phyloP scores from a whole-genome alignment of 192 early-diverging fungal species.

The Dissophora globulifera region DNA sequence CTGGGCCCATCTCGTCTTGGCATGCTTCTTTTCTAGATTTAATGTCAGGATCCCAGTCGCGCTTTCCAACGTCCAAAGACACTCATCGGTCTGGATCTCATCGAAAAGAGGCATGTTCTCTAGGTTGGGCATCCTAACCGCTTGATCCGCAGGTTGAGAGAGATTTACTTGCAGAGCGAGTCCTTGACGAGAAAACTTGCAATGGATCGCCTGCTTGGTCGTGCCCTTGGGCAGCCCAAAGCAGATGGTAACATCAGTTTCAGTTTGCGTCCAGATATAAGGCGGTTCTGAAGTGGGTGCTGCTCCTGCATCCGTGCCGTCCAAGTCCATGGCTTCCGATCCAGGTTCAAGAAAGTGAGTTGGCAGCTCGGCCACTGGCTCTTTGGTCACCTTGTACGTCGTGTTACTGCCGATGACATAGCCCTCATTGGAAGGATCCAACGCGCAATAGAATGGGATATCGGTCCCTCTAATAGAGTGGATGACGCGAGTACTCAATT shows the following conservation, averaged over 20 bases:
- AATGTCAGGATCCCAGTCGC: constrained; percentile 67
- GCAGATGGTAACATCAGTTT: constrained; percentile 71
- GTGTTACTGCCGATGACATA: constrained; percentile 60
- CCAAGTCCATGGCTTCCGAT: constrained; percentile 21
- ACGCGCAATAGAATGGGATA: constrained; percentile 63
- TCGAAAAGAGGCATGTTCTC: constrained; percentile 53
- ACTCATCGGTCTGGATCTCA: constrained; percentile 64
- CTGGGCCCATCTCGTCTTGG: constrained; percentile 71
- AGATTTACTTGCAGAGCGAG: constrained; percentile 30
- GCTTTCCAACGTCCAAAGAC: constrained; percentile 74
- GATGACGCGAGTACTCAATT: constrained; percentile 12
- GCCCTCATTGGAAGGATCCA: constrained; percentile 49
- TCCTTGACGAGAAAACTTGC: constrained; percentile 62
- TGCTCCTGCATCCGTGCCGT: constrained; percentile 15
- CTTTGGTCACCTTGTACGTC: constrained; percentile 27
- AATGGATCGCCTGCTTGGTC: constrained; percentile 64
- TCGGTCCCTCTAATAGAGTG: constrained; percentile 60
- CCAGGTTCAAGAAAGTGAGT: constrained; percentile 28
- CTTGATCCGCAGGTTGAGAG: constrained; percentile 1
- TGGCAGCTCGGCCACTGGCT: constrained; percentile 17
- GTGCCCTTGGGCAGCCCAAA: constrained; percentile 66
- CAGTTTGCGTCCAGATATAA: constrained; percentile 79
- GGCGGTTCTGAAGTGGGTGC: constrained; percentile 24
- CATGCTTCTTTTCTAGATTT: constrained; percentile 68
- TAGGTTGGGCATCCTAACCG: constrained; percentile 17